Conservation (phyloP, 352 stramenopile genomes). For the Pythium folliculosum region DNA sequence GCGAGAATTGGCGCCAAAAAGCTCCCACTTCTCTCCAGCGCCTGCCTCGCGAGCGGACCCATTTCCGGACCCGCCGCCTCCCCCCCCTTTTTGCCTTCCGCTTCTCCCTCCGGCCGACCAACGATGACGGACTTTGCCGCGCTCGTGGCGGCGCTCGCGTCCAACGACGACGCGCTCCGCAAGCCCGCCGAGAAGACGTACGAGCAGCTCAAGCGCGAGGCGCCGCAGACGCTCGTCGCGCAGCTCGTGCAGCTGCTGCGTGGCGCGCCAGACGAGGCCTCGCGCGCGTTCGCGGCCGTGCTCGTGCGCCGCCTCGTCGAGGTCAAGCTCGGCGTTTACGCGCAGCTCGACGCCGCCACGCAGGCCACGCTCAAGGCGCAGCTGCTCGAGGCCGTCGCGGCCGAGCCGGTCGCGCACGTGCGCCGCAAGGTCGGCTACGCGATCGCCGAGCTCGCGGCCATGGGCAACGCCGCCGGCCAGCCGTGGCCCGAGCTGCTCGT, state of each 20-base stretch:
- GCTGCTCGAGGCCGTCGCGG: slow-evolving; percentile 66
- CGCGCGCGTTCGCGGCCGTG: slow-evolving; percentile 76
- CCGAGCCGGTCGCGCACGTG: slow-evolving; percentile 71
- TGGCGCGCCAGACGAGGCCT: slow-evolving; percentile 50
- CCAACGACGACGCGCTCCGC: slow-evolving; percentile 71
- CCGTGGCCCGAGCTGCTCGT: slow-evolving; percentile 74
- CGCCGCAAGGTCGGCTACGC: slow-evolving; percentile 82
- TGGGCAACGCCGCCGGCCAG: slow-evolving; percentile 54
- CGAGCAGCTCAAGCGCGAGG: slow-evolving; percentile 62
- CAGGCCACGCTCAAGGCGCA: slow-evolving; percentile 66
- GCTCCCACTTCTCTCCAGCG: not conserved
- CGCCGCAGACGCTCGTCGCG: slow-evolving; percentile 63
- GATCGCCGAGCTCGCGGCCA: slow-evolving; percentile 69
- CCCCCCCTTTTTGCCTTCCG: not conserved
- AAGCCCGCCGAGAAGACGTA: slow-evolving; percentile 81
- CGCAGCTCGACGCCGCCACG: slow-evolving; percentile 50
- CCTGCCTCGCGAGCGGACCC: not conserved
- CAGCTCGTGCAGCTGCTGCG: slow-evolving; percentile 73
- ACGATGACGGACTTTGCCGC: slow-evolving; percentile 70
- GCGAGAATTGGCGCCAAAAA: slow-evolving; percentile 16
- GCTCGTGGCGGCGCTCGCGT: slow-evolving; percentile 75
- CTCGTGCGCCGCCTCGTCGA: slow-evolving; percentile 79
- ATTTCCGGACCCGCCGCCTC: slow-evolving; percentile 4
- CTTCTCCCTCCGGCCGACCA: not conserved
- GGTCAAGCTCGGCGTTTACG: slow-evolving; percentile 66